Evolutionary conservation across 2,329 filamentous ascomycete genomes (phyloP), one percentile per base, ranked within the genome.

Genomic region (Grosmannia clavigera): DNA sequence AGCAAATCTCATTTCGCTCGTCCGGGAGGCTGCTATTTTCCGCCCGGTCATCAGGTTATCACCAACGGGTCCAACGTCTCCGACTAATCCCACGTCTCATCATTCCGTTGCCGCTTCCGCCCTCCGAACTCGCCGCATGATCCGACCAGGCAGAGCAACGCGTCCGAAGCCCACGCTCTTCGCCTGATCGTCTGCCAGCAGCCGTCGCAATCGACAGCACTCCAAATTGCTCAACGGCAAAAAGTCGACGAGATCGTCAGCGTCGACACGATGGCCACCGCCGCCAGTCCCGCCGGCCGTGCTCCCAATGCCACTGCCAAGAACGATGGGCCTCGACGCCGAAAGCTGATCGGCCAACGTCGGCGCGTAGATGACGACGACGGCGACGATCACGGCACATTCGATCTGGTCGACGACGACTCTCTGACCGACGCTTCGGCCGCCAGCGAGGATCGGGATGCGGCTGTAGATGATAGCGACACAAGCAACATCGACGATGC

Each of bases 361-460:
- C 83, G 86, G 70, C 82, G 85, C 66, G 79, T 84, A 65, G 84
- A 88, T 68, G 85, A 88, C 70, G 62, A 64, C 1, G 85, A 88
- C 64, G 81, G 75, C 65, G 80, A 75, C 65, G 78, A 77, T 62
- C 75, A 72, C 58, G 81, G 82, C 62, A 73, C 75, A 58, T 73
- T 79, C 61, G 83, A 85, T 56, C 70, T 66, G 38, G 61, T 81
- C 48, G 83, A 86, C 65, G 83, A 87, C 66, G 84, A 87, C 69
- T 87, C 84, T 58, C 71, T 84, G 65, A 84, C 80, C 64, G 84
- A 87, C 62, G 83, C 81, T 65, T 86, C 84, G 61, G 72, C 82
- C 65, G 74, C 75, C 61, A 84, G 79, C 68, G 84, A 86, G 62
- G 84, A 86, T 61, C 76, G 82, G 66, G 43, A 46, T n/a, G 81